Percentiles rank a stretch among this genome's conserved stretches.
These are phyloP conservation scores for Pinus tabuliformis DNA, from an alignment of 75 land plant species.

Conservation along the genomic window DNA sequence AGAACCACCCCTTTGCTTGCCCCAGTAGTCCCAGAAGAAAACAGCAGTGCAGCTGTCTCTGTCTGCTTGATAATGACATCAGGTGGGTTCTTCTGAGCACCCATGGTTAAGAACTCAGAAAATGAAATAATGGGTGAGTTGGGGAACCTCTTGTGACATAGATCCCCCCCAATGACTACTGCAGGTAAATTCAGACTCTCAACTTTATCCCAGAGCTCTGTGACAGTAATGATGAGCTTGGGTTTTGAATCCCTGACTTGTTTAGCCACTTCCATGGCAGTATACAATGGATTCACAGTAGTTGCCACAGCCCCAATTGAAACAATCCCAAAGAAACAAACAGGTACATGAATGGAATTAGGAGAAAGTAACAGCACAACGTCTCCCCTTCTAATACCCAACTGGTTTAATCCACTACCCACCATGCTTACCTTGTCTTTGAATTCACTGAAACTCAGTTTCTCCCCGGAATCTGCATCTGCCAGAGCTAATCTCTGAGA, in stretches of 20 bases:
- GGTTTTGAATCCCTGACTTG: slow-evolving; percentile 53
- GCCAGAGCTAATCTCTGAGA: slow-evolving; percentile 37
- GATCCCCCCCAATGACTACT: slow-evolving; percentile 11
- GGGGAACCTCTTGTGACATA: background rate
- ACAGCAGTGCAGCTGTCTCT: background rate
- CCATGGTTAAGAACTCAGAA: background rate
- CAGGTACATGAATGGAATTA: slow-evolving; percentile 50
- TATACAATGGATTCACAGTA: slow-evolving; percentile 64
- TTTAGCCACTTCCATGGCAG: slow-evolving; percentile 44
- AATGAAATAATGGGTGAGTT: background rate
- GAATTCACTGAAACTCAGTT: slow-evolving; percentile 41
- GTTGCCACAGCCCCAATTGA: slow-evolving; percentile 60
- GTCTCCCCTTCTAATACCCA: slow-evolving; percentile 52
- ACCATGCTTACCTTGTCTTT: slow-evolving; percentile 17
- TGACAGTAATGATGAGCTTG: slow-evolving; percentile 53
- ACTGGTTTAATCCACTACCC: slow-evolving; percentile 12
- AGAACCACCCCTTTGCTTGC: too few relatives aligned
- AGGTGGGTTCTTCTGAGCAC: background rate
- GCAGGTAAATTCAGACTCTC: slow-evolving; percentile 19
- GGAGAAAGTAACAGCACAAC: slow-evolving; percentile 61
- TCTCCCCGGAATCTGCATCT: slow-evolving; percentile 43
- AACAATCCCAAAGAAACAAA: slow-evolving; percentile 44
- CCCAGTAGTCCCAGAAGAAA: too few relatives aligned
- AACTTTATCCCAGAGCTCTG: slow-evolving; percentile 44
- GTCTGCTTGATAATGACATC: background rate